These are phyloP conservation scores for Mortierella sp. DNA, from an alignment of 371 early-diverging fungal species.

Conservation along the genomic window DNA sequence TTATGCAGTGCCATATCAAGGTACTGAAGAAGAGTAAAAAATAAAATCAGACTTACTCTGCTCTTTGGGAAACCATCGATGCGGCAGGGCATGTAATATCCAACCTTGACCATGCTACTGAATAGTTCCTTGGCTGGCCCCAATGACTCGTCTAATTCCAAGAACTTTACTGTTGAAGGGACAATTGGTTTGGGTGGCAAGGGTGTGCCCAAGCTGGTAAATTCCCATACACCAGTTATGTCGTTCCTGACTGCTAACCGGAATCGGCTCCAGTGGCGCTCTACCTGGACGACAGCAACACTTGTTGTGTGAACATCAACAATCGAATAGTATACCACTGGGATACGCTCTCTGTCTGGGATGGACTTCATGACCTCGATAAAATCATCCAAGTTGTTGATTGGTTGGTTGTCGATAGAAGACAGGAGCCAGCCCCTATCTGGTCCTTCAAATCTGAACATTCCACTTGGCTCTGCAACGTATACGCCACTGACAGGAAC, in stretches of 20 bases:
- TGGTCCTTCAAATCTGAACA: slow-evolving; percentile 84
- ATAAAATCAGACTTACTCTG: slow-evolving; percentile 49
- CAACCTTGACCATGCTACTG: slow-evolving; percentile 74
- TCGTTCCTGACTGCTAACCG: slow-evolving; percentile 83
- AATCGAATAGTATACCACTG: slow-evolving; percentile 86
- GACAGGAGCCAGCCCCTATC: slow-evolving; percentile 86
- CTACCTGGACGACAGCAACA: slow-evolving; percentile 79
- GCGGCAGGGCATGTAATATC: slow-evolving; percentile 75
- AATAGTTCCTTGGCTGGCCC: slow-evolving; percentile 72
- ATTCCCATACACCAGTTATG: slow-evolving; percentile 85
- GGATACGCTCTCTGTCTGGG: slow-evolving; percentile 82
- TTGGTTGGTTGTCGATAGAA: slow-evolving; percentile 79
- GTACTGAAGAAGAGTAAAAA: not conserved
- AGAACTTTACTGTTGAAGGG: slow-evolving; percentile 66
- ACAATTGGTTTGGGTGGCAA: slow-evolving; percentile 67
- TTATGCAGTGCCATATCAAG: too few relatives aligned
- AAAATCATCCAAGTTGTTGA: slow-evolving; percentile 80
- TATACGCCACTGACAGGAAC: slow-evolving; percentile 85
- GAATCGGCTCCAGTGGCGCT: slow-evolving; percentile 87
- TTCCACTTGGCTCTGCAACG: slow-evolving; percentile 68
- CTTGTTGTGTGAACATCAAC: slow-evolving; percentile 80
- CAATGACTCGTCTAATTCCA: slow-evolving; percentile 67
- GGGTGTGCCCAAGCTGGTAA: slow-evolving; percentile 67
- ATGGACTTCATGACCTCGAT: slow-evolving; percentile 80
- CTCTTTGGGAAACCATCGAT: slow-evolving; percentile 77